phyloP scores from a whole-genome alignment of 2,329 filamentous ascomycete genomes.

The Endocalyx cinctus region DNA sequence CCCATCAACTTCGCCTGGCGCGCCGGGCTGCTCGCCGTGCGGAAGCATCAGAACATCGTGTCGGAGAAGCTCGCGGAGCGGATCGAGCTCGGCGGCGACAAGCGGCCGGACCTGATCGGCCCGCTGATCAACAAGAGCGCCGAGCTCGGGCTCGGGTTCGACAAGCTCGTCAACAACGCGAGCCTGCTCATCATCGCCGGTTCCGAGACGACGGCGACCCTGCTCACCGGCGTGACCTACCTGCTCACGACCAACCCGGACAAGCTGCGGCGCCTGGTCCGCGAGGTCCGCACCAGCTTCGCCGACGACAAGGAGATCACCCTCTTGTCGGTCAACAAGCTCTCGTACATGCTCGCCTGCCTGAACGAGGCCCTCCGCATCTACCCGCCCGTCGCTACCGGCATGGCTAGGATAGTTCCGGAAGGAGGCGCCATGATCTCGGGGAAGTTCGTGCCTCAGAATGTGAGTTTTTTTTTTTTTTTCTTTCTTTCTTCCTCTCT shows the following conservation, averaged over 20 bases:
- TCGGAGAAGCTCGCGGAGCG: constrained; percentile 21
- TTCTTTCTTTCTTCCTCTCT: background rate
- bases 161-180: constrained; percentile 18
- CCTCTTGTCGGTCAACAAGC: constrained; percentile 24
- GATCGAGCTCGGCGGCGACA: constrained; percentile 21
- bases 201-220: constrained; percentile 46
- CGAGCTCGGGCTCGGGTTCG: constrained; percentile 15
- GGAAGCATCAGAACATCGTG: constrained; percentile 17
- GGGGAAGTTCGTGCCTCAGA: constrained; percentile 20
- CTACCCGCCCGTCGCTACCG: constrained; percentile 31
- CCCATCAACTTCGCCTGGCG: constrained; percentile 9
- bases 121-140: constrained; percentile 26
- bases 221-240: constrained; percentile 35
- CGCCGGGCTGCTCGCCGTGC: constrained; percentile 10
- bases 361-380: constrained; percentile 38
- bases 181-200: constrained; percentile 39
- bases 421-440: constrained; percentile 21
- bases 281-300: constrained; percentile 36
- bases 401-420: constrained; percentile 19
- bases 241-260: constrained; percentile 34
- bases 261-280: constrained; percentile 25
- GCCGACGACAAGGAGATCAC: constrained; percentile 34
- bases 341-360: constrained; percentile 37
- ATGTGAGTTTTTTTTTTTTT: constrained; percentile 13
- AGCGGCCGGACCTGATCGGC: constrained; percentile 29